Conservation (phyloP, 2,329 filamentous ascomycete genomes). For the Penicillium sp. region DNA sequence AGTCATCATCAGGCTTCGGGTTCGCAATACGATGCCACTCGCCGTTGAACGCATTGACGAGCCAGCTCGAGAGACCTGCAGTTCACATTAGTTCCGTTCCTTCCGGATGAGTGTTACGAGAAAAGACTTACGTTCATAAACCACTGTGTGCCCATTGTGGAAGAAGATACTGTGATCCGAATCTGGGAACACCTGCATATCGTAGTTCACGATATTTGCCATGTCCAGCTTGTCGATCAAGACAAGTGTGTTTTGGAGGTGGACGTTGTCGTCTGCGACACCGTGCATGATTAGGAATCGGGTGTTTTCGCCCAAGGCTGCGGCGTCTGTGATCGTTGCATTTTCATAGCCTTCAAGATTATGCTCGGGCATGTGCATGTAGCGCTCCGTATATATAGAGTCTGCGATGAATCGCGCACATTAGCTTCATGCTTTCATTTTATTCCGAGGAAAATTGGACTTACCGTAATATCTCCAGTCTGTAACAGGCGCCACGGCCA, state of each 20-base stretch:
- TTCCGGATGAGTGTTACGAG: neutral
- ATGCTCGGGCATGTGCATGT: slow-evolving; percentile 91
- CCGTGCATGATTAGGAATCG: slow-evolving; percentile 96
- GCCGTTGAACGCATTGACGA: slow-evolving; percentile 96
- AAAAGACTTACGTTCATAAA: slow-evolving; percentile 79
- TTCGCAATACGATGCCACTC: slow-evolving; percentile 74
- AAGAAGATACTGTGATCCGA: slow-evolving; percentile 95
- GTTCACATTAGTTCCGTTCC: neutral
- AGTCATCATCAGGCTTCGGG: slow-evolving; percentile 51
- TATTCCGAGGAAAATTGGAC: neutral
- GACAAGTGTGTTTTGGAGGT: slow-evolving; percentile 90
- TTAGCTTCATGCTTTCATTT: neutral
- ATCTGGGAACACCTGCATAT: slow-evolving; percentile 95
- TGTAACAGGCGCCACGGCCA: slow-evolving; percentile 98
- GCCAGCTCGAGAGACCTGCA: slow-evolving; percentile 68
- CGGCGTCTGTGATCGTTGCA: slow-evolving; percentile 73
- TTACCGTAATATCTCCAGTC: slow-evolving; percentile 90
- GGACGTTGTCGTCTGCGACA: slow-evolving; percentile 95
- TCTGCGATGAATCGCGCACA: slow-evolving; percentile 23
- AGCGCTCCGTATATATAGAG: slow-evolving; percentile 60
- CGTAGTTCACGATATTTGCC: slow-evolving; percentile 84
- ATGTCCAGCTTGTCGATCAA: slow-evolving; percentile 86
- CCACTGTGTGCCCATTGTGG: slow-evolving; percentile 87
- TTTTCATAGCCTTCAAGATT: slow-evolving; percentile 78
- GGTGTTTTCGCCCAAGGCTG: slow-evolving; percentile 73